phyloP scores from a whole-genome alignment of 1,284 basidiomycete species.

The Cutaneotrichosporon mucoides region DNA sequence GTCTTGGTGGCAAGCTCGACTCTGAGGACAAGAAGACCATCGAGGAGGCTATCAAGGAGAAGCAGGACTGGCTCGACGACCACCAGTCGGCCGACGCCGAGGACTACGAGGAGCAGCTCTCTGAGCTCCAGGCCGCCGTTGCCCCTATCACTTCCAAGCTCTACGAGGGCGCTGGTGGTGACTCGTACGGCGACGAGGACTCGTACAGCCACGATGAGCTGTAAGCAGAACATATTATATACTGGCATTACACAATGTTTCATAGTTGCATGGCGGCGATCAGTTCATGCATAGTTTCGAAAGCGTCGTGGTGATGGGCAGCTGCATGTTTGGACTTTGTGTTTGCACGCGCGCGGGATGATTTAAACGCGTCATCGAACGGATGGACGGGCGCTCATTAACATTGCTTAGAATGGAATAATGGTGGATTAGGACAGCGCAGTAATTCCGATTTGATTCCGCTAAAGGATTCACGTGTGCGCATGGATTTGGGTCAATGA shows the following conservation, averaged over 20 bases:
- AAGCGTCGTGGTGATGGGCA: not conserved
- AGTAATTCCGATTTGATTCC: too few species aligned
- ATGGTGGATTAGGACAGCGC: too few species aligned
- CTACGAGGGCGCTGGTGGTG: constrained; percentile 55
- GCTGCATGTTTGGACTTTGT: too few species aligned
- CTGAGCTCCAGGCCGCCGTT: constrained; percentile 67
- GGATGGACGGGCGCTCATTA: too few species aligned
- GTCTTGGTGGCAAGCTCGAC: constrained; percentile 82
- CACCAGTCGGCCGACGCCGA: constrained; percentile 73
- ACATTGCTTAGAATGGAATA: too few species aligned
- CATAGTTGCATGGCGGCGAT: constrained; percentile 6
- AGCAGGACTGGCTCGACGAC: constrained; percentile 84
- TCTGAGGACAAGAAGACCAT: constrained; percentile 87
- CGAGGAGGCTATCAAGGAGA: constrained; percentile 76
- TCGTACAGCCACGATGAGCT: constrained; percentile 50
- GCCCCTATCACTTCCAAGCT: constrained; percentile 73
- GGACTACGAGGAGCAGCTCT: constrained; percentile 86
- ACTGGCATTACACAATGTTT: constrained; percentile 2
- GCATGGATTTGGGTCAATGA: too few species aligned
- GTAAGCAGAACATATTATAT: constrained; percentile 27
- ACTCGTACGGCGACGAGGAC: constrained; percentile 39
- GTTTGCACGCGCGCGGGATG: too few species aligned
- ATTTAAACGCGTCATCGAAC: too few species aligned
- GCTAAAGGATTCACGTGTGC: too few species aligned
- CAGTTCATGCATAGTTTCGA: constrained; percentile 3